A percentile compares a stretch with the other conserved stretches of the same genome.
These are phyloP conservation scores for Boletus semigastroideus DNA, from an alignment of 1,284 basidiomycete species.

Conservation along the genomic window DNA sequence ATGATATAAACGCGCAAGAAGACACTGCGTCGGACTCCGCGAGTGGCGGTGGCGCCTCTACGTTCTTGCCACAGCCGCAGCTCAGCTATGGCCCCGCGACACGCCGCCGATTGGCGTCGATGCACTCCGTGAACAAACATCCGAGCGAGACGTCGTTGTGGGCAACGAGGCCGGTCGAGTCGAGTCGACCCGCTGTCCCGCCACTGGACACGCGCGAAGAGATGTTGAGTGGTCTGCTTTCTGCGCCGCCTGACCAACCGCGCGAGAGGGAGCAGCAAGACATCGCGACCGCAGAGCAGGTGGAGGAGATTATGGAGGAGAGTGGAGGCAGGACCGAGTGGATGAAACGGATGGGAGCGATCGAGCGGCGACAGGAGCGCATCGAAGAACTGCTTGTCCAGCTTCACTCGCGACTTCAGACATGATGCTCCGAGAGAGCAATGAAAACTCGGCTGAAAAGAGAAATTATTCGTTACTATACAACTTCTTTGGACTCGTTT, in stretches of 20 bases:
- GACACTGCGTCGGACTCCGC: constrained; percentile 21
- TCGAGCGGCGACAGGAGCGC: constrained; percentile 62
- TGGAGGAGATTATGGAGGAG: constrained; percentile 37
- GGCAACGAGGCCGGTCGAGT: constrained; percentile 4
- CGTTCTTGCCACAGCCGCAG: constrained; percentile 14
- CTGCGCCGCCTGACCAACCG: constrained; percentile 35
- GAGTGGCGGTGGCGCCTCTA: constrained; percentile 12
- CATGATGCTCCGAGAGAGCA: background rate
- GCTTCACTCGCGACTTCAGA: constrained; percentile 19
- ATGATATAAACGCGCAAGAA: constrained; percentile 44
- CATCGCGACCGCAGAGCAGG: constrained; percentile 43
- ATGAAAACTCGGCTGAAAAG: background rate
- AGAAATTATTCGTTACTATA: background rate
- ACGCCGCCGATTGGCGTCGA: constrained; percentile 55
- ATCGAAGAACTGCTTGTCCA: constrained; percentile 58
- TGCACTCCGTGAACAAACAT: constrained; percentile 30
- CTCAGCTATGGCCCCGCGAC: constrained; percentile 59
- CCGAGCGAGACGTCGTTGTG: constrained; percentile 13
- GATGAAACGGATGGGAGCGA: constrained; percentile 48
- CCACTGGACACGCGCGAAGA: constrained; percentile 24
- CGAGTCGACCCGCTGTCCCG: constrained; percentile 25
- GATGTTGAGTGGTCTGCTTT: constrained; percentile 26
- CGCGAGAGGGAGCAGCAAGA: background rate
- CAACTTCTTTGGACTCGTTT: background rate
- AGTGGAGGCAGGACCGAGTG: constrained; percentile 30